These are phyloP conservation scores for Rhizoctonia solani DNA, from an alignment of 1,284 basidiomycete genomes.

Conservation along the genomic window DNA sequence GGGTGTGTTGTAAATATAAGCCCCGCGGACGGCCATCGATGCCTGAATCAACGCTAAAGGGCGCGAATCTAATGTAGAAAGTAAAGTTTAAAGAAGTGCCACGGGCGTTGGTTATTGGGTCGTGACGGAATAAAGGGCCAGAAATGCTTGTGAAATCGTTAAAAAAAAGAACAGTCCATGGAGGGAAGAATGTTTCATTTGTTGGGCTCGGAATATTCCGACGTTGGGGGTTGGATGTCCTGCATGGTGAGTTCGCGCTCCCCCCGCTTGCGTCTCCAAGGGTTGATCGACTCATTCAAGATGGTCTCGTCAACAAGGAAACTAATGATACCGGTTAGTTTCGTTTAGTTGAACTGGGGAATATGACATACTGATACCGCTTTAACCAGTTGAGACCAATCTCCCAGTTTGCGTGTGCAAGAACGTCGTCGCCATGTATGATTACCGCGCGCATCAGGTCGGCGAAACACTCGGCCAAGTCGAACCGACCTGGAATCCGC, in stretches of 20 bases:
- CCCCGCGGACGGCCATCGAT: conserved; percentile 13
- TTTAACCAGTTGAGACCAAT: conserved; percentile 79
- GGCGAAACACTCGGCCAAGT: conserved; percentile 73
- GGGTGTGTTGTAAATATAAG: conserved; percentile 1
- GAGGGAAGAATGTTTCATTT: neutral
- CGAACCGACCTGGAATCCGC: conserved; percentile 64
- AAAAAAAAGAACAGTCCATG: neutral
- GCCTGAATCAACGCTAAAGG: conserved; percentile 29
- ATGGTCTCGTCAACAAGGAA: conserved; percentile 71
- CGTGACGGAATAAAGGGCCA: neutral
- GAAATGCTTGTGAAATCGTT: too few relatives aligned
- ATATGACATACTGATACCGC: conserved; percentile 68
- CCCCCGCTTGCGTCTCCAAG: conserved; percentile 75
- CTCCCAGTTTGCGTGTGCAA: conserved; percentile 88
- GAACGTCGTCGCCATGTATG: conserved; percentile 85
- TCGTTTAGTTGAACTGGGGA: conserved; percentile 6
- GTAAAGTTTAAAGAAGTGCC: neutral
- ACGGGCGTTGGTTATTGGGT: neutral
- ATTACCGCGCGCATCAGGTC: conserved; percentile 68
- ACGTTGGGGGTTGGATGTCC: conserved; percentile 23
- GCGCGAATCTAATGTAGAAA: too few relatives aligned
- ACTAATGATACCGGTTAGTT: conserved; percentile 49
- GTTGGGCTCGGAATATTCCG: conserved; percentile 7
- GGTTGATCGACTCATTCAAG: conserved; percentile 62
- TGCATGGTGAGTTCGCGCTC: conserved; percentile 54